Evolutionary conservation across 2,329 filamentous ascomycete species (phyloP), one percentile per base, ranked within the genome.

Genomic region (Karstenula rhodostoma): DNA sequence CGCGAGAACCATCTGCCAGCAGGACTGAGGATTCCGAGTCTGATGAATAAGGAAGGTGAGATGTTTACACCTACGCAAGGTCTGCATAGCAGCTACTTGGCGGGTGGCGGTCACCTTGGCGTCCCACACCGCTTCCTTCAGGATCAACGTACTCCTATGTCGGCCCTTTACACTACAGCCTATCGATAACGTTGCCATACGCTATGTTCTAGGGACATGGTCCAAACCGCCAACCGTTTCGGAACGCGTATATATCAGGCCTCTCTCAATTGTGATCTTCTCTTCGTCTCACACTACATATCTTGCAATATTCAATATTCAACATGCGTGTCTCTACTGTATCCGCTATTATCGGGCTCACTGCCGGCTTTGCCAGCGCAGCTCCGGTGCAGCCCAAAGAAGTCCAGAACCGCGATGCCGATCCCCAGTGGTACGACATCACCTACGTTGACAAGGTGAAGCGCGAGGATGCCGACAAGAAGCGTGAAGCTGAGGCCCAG

Each of bases 301-400:
- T 19, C 17, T 29, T 15, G 13, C 37, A 25, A 12, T 51, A 9
- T 35, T 56, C 44, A 60, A 44, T 51, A 9, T 35, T 56, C 44
- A 60, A 44, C 12, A 60, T 60, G 58, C 58, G 52, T 43, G 32
- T 60, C 52, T 60, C 58, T 4, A 60, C 52, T 40, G 37, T 52
- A 33, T 60, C 58, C 46, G 52, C 58, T 37, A 44, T 60, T 19
- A 35, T 60, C 37, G 58, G 58, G 22, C 52, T 60, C 47, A 42
- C 58, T 46, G 58, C 58, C 35, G 44, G 54, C 52, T 40, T 60
- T 29, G 52, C 58, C 37, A 56, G 44, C 27, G 58, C 58, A 22
- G 58, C 52, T 40, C 58, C 58, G 6, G 52, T 50, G 10, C 52
- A 60, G 27, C 22, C 52, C 47, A 60, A 56, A 47, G 58, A 60